These are phyloP conservation scores for Cladophialophora chaetospira DNA, from an alignment of 2,329 filamentous ascomycete species.

Conservation along the genomic window DNA sequence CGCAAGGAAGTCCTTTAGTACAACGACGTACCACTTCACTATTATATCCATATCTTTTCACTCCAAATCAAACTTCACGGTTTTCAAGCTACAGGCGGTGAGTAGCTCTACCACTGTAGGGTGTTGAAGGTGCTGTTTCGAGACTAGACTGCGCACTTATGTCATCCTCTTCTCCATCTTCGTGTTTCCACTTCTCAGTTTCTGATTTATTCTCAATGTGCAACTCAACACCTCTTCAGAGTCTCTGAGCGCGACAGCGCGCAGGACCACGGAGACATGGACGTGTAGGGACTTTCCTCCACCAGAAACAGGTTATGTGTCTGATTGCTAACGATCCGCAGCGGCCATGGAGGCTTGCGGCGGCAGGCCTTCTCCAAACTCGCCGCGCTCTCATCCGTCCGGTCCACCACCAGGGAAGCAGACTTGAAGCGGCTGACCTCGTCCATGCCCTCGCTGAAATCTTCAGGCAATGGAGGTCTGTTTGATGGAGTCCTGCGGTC, in stretches of 20 bases:
- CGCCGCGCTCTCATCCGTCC: constrained; percentile 44
- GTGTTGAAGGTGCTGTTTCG: no score
- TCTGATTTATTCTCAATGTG: neutral
- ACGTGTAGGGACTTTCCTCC: constrained; percentile 17
- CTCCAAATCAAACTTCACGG: no score
- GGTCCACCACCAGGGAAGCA: constrained; percentile 33
- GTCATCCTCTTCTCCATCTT: neutral
- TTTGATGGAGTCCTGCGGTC: constrained; percentile 42
- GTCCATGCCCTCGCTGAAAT: constrained; percentile 35
- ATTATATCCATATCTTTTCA: no score
- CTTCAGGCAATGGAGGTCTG: constrained; percentile 34
- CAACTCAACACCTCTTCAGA: neutral
- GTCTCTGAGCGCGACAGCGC: constrained; percentile 11
- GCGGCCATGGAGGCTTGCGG: constrained; percentile 37
- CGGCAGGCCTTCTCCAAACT: constrained; percentile 49
- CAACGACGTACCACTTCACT: no score
- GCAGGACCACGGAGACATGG: constrained; percentile 19
- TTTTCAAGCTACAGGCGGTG: no score
- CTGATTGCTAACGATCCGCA: constrained; percentile 11
- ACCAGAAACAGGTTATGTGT: neutral
- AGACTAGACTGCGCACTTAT: neutral
- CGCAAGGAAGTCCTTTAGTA: no score
- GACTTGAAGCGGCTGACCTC: constrained; percentile 42
- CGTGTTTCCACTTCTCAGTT: neutral
- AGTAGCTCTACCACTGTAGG: no score